A percentile compares a stretch with the other conserved stretches of the same genome.
Evolutionary conservation across 495 filamentous ascomycete species (phyloP).

Genomic region (Neurospora discreta): DNA sequence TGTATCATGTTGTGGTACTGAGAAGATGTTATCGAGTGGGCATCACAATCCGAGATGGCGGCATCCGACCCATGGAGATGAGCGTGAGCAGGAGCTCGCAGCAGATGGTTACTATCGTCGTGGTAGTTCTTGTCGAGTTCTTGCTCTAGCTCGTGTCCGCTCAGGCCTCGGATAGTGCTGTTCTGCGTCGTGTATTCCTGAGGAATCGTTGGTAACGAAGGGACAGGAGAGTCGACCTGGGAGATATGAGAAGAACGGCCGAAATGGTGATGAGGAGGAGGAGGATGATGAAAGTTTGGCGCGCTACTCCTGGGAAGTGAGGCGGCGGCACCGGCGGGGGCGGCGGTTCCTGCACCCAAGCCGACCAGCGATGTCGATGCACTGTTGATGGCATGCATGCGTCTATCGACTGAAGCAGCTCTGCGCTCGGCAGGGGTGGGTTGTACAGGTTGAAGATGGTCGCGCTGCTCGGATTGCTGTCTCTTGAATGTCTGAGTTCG

Average conservation of each 20-base stretch:
- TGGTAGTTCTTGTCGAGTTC: slow-evolving; percentile 5
- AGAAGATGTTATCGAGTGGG: slow-evolving; percentile 37
- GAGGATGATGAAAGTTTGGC: slow-evolving; percentile 26
- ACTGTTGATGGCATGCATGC: slow-evolving; percentile 27
- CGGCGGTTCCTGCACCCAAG: neutral
- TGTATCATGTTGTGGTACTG: slow-evolving; percentile 51
- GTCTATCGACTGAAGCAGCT: slow-evolving; percentile 62
- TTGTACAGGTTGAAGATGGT: slow-evolving; percentile 54
- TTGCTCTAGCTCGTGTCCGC: slow-evolving; percentile 6
- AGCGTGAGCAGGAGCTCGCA: neutral
- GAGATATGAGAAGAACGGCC: slow-evolving; percentile 5
- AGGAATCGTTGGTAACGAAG: slow-evolving; percentile 20
- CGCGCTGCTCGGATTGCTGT: slow-evolving; percentile 67
- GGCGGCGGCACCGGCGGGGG: too few species aligned
- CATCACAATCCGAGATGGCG: slow-evolving; percentile 20
- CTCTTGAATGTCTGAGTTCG: slow-evolving; percentile 66
- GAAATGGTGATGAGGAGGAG: slow-evolving; percentile 1
- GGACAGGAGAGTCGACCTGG: slow-evolving; percentile 1
- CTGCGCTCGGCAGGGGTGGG: slow-evolving; percentile 55
- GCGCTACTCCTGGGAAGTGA: slow-evolving; percentile 32
- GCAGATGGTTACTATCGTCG: neutral
- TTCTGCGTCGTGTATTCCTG: slow-evolving; percentile 18
- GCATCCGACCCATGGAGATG: slow-evolving; percentile 5
- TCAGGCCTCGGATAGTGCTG: slow-evolving; percentile 4
- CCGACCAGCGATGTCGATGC: slow-evolving; percentile 6